A percentile compares a stretch with the other conserved stretches of the same genome.
These are phyloP conservation scores for Bruguiera hainesii DNA, from an alignment of 441 rosid genomes.

Conservation along the genomic window DNA sequence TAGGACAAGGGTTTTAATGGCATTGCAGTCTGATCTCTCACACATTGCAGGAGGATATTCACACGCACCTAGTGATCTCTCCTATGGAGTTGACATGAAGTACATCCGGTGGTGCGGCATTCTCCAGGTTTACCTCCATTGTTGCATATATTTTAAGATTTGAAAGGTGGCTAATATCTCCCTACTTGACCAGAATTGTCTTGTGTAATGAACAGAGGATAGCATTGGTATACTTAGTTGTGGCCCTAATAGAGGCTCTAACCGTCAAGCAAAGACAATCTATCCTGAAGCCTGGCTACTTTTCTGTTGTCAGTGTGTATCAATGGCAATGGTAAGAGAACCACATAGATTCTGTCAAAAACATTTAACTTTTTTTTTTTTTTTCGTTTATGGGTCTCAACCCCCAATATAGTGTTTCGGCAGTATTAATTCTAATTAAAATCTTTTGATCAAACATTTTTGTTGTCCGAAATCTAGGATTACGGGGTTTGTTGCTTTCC, in stretches of 20 bases:
- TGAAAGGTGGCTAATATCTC: background rate
- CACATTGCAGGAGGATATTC: conserved; percentile 57
- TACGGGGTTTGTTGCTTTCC: conserved; percentile 50
- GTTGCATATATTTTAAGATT: background rate
- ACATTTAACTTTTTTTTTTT: too few species aligned
- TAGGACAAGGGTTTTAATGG: background rate
- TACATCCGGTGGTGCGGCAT: conserved; percentile 63
- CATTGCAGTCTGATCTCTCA: background rate
- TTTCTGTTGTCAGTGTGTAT: conserved; percentile 54
- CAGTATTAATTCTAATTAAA: too few species aligned
- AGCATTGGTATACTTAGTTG: conserved; percentile 56
- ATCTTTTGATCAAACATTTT: background rate
- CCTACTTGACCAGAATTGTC: background rate
- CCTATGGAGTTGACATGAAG: conserved; percentile 68
- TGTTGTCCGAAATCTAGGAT: conserved; percentile 33
- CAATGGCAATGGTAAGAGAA: conserved; percentile 52
- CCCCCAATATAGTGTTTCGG: too few species aligned
- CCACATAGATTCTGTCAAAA: too few species aligned
- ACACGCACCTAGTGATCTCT: conserved; percentile 52
- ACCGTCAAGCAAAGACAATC: conserved; percentile 49
- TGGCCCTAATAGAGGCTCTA: conserved; percentile 56
- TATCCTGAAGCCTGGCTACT: conserved; percentile 32
- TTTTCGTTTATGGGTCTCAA: too few species aligned
- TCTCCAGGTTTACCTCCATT: conserved; percentile 43
- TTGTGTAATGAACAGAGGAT: conserved; percentile 46